Base-by-base conservation (phyloP, 73 alveolate species). In the Effrenium voratum region DNA sequence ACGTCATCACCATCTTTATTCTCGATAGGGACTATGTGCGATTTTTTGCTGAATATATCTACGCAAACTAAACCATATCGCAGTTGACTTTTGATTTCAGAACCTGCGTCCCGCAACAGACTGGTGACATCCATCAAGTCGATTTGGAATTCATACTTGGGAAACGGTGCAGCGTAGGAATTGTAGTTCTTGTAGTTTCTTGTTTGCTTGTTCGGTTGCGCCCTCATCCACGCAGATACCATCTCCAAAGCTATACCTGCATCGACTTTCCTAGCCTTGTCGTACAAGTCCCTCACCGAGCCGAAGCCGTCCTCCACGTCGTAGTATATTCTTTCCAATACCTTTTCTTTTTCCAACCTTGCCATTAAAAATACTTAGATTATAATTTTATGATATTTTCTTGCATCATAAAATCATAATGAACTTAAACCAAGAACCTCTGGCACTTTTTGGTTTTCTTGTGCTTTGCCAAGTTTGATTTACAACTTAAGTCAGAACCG, bases 71-170 rank as follows among this genome's bases (percentile, higher is more conserved):
- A 52, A 52, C 19, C 63, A 52, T 52, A 52, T 52, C 63, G 8
- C 19, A 52, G 63, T 52, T 52, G 63, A 52, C 63, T 19, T 34
- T 52, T 38, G 59, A 36, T 55, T 52, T 84, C 93, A 84, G 57
- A 38, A 38, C 93, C 93, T 38, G 55, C 93, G 75, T 57, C 93
- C 40, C 80, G 73, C 59, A 84, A 16, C 75, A 84, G 38, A 84
- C 93, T 76, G 57, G 59, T 84, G 93, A 82, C 93, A 82, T 82
- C 93, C 93, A 82, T 82, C 75, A 82, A 43, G 70, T 82, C 93
- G 36, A 82, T 49, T 82, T 47, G 93, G 52, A 82, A 82, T n/a
- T 47, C 93, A 49, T 82, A 82, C 46, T 82, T 82, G n/a, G 93
- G 93, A 38, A 84, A 84, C 57, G 77, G 93, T 0, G 93, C 93